phyloP scores from a whole-genome alignment of 441 rosid species.

The Macaranga tanarius region DNA sequence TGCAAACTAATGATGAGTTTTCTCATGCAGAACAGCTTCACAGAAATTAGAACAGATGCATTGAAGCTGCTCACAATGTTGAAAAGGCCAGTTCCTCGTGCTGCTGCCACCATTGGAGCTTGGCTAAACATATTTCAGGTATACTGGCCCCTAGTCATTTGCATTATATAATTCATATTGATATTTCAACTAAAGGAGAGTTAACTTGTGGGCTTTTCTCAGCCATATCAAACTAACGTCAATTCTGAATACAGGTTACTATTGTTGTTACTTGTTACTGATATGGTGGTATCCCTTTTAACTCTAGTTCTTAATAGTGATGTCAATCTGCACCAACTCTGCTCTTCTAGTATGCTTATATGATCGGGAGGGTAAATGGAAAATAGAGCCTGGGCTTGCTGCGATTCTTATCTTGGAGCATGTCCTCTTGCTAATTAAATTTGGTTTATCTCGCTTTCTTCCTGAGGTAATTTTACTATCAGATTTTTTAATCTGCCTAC shows the following conservation, averaged over 20 bases:
- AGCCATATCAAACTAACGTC: neutral
- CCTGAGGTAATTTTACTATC: constrained; percentile 49
- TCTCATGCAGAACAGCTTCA: constrained; percentile 61
- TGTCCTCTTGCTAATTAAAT: constrained; percentile 68
- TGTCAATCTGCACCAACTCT: constrained; percentile 93
- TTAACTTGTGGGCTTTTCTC: neutral
- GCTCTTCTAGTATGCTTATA: constrained; percentile 85
- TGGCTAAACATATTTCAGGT: constrained; percentile 98
- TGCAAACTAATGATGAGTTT: constrained; percentile 20
- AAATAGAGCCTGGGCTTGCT: constrained; percentile 90
- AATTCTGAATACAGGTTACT: neutral
- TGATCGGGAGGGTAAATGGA: constrained; percentile 86
- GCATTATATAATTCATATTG: no score
- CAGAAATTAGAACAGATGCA: constrained; percentile 85
- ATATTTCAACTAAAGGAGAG: neutral
- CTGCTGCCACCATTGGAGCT: constrained; percentile 82
- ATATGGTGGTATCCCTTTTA: neutral
- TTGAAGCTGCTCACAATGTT: constrained; percentile 71
- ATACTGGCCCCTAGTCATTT: neutral
- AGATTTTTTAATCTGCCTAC: neutral
- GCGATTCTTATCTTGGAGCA: constrained; percentile 84
- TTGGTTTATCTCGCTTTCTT: constrained; percentile 74
- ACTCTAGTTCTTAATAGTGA: constrained; percentile 72
- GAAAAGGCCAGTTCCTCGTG: constrained; percentile 84
- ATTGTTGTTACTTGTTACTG: constrained; percentile 15